Base-by-base conservation (phyloP, 768 basidiomycete genomes). In the Mycena galopus region DNA sequence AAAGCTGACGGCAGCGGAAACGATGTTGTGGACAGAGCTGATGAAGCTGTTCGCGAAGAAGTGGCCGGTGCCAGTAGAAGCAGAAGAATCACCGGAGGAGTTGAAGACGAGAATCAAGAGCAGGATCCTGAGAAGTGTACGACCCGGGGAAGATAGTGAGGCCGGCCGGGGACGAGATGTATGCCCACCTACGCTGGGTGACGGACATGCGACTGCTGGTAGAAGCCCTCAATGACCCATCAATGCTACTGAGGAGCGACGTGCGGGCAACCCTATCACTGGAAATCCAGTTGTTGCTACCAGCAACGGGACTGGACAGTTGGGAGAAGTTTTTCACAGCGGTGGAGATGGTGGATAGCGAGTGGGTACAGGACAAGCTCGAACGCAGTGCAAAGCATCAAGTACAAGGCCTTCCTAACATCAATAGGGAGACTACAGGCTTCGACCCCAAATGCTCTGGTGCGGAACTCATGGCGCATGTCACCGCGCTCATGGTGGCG, bases 71-170 rank as follows among this genome's bases (percentile, higher is more conserved):
- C n/a, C n/a, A n/a, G n/a, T n/a, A n/a, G n/a, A n/a, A n/a, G n/a
- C n/a, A n/a, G n/a, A n/a, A n/a, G n/a, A n/a, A n/a, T n/a, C n/a
- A n/a, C n/a, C n/a, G n/a, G n/a, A n/a, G n/a, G n/a, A n/a, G n/a
- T n/a, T n/a, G n/a, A n/a, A n/a, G n/a, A n/a, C n/a, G n/a, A n/a
- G 61, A 42, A 62, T 62, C 27, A 50, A 62, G 61, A 62, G 61
- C 16, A 62, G 27, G 42, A 62, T 62, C 61, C 44, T 62, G 42
- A 47, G n/a, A 21, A 42, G 44, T 23, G 10, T 25, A 62, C 19
- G 61, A 62, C 61, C 29, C 47, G 29, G 61, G 61, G 61, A 62
- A 62, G 61, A 8, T 62, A 27, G 61, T 62, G 25, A 42, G 61
- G 14, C 60, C 60, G 11, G 4, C 39, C 7, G 60, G 60, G 2